Evolutionary conservation across 2,329 filamentous ascomycete genomes (phyloP), one percentile per base, ranked within the genome.

Genomic region (Curvularia spicifera): DNA sequence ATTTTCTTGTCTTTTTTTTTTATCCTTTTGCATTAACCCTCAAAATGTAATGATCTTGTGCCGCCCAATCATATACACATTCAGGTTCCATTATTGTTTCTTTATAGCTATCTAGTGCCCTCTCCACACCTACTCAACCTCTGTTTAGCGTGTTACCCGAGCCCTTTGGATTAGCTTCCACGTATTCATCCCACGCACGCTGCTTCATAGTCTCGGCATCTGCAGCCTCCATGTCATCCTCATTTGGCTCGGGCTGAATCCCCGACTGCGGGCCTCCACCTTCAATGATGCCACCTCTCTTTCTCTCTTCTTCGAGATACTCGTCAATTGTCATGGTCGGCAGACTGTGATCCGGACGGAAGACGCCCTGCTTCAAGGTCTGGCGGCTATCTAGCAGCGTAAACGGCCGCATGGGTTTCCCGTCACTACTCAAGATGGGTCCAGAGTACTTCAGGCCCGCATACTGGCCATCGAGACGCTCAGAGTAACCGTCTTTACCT

Each of bases 301-400:
- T 85, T 71, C 85, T 85, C 80, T 98, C 95, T 77, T 98, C 94
- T 51, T 96, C 95, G 15, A 99, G 82, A 72, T 98, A 99, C 79
- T 99, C 95, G 68, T 99, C 95, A 61, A 99, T 97, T 1, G 87
- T 91, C 95, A 99, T 98, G 3, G 95, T 98, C 0, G 95, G 95
- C 57, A 99, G 80, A 78, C 91, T 97, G 75, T 99, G 95, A 7
- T 95, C 92, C 0, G 92, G 87, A 54, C 91, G 85, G 78, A 99
- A 99, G 0, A 99, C 94, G 2, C 90, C 90, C 57, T 88, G 83
- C 59, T 88, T 86, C 58, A 97, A 78, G 60, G 92, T 88, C 61
- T 91, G 87, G 37, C 95, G 85, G 65, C 84, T 89, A 58, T 89
- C 89, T 4, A 96, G 83, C 22, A 99, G 82, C 1, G 93, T 97